phyloP scores from a whole-genome alignment of 371 early-diverging fungal species.

The Mucor ambiguus region DNA sequence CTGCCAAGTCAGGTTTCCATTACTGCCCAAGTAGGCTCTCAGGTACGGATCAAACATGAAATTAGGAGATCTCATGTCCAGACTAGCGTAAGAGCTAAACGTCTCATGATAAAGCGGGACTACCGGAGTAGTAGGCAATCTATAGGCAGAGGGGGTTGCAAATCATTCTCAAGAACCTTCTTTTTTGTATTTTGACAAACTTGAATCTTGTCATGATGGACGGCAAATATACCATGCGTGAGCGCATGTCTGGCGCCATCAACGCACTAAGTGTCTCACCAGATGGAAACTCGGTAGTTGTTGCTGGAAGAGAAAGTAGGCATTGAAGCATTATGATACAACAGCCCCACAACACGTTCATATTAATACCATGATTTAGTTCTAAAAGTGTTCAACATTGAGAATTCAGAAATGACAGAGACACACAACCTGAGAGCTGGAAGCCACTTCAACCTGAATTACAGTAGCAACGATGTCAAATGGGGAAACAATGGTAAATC shows the following conservation, averaged over 20 bases:
- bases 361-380: slow-evolving; percentile 38
- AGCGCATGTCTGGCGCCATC: slow-evolving; percentile 55
- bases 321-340: background rate
- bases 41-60: no score
- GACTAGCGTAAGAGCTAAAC: no score
- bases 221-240: slow-evolving; percentile 7
- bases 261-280: slow-evolving; percentile 70
- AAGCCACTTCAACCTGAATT: slow-evolving; percentile 59
- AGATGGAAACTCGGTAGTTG: slow-evolving; percentile 64
- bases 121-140: no score
- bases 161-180: background rate
- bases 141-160: no score
- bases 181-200: background rate
- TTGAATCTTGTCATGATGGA: background rate
- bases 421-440: slow-evolving; percentile 73
- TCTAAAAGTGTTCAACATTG: slow-evolving; percentile 68
- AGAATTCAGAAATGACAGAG: slow-evolving; percentile 60
- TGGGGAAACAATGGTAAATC: slow-evolving; percentile 73
- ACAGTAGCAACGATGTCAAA: slow-evolving; percentile 80
- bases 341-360: background rate
- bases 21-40: no score
- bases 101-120: no score
- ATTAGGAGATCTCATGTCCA: no score
- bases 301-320: slow-evolving; percentile 78
- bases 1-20: no score